Conservation (phyloP, 2,329 filamentous ascomycete genomes). For the Ilyonectria destructans region DNA sequence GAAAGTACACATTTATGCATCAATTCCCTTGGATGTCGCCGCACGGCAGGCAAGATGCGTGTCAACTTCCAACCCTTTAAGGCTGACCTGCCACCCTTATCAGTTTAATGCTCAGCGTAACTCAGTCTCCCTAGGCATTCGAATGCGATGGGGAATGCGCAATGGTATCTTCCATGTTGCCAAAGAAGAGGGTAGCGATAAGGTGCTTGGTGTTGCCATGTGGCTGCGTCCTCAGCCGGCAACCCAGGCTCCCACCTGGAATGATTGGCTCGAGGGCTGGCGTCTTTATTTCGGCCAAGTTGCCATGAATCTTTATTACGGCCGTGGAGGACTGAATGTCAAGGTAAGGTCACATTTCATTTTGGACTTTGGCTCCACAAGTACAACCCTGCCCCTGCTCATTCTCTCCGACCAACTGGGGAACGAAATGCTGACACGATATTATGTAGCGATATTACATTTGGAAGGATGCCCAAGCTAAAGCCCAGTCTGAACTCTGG, state of each 20-base stretch:
- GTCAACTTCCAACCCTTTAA: neutral
- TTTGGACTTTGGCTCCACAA: too few species aligned
- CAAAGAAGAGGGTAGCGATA: slow-evolving; percentile 69
- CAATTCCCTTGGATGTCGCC: too few species aligned
- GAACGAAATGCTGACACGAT: neutral
- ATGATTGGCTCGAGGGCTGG: slow-evolving; percentile 76
- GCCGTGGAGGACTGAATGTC: slow-evolving; percentile 78
- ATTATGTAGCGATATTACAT: slow-evolving; percentile 76
- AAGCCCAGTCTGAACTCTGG: slow-evolving; percentile 76
- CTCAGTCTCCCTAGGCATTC: slow-evolving; percentile 73
- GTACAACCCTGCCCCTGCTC: too few species aligned
- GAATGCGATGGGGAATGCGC: slow-evolving; percentile 80
- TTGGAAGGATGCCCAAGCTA: slow-evolving; percentile 78
- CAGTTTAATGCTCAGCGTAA: slow-evolving; percentile 75
- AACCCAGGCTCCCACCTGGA: slow-evolving; percentile 69
- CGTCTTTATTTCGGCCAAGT: slow-evolving; percentile 77
- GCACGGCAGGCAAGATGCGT: too few species aligned
- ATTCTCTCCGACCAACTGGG: neutral
- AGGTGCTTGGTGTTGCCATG: slow-evolving; percentile 80
- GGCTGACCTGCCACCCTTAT: neutral
- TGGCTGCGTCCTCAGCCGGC: slow-evolving; percentile 75
- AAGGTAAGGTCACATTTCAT: slow-evolving; percentile 57
- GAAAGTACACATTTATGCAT: neutral
- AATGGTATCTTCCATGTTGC: slow-evolving; percentile 81
- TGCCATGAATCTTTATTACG: slow-evolving; percentile 78